Percentiles rank a stretch among this genome's conserved stretches.
Evolutionary conservation across 768 basidiomycete genomes (phyloP).

Genomic region (Suillus subluteus): DNA sequence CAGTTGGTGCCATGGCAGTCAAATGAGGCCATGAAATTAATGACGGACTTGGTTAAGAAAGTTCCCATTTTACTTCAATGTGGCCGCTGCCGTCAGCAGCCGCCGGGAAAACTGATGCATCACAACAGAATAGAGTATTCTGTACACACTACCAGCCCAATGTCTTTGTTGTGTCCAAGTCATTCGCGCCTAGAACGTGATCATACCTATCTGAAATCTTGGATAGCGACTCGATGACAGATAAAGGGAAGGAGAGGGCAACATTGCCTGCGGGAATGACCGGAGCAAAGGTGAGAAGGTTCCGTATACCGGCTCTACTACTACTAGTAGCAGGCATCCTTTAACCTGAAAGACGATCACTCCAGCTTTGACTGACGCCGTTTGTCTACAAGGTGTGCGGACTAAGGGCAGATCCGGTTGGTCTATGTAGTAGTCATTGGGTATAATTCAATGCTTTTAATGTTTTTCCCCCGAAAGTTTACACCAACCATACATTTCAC

Average conservation of each 20-base stretch:
- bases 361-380: neutral
- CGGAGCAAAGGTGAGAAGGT: neutral
- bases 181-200: neutral
- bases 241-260: neutral
- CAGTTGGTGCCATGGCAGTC: neutral
- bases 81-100: slow-evolving; percentile 8
- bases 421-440: neutral
- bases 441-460: neutral
- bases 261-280: slow-evolving; percentile 3
- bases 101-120: slow-evolving; percentile 5
- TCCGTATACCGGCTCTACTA: neutral
- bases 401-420: neutral
- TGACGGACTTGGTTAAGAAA: slow-evolving; percentile 6
- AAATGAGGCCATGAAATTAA: neutral
- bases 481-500: neutral
- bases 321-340: neutral
- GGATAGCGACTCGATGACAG: neutral
- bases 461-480: neutral
- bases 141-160: neutral
- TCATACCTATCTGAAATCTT: slow-evolving; percentile 2
- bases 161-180: slow-evolving; percentile 2
- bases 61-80: slow-evolving; percentile 8
- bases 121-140: neutral
- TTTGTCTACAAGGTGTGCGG: neutral
- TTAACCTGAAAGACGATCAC: neutral